phyloP scores from a whole-genome alignment of 352 stramenopile species.

The Poterioochromonas sp. region DNA sequence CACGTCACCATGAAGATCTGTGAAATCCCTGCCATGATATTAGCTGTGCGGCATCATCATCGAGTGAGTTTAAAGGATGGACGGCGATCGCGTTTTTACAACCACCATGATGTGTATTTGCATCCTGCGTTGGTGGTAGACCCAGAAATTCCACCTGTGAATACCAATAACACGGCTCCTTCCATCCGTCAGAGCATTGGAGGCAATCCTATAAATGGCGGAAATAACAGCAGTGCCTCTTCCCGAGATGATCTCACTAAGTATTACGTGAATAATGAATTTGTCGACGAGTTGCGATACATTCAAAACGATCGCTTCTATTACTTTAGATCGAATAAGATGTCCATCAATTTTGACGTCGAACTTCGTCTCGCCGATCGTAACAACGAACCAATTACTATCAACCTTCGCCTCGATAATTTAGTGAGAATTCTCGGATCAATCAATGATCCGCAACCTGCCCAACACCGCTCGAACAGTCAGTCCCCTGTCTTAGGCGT shows the following conservation, averaged over 20 bases:
- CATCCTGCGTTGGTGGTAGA: neutral
- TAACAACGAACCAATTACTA: neutral
- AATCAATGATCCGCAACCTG: neutral
- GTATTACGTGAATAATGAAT: too few relatives aligned
- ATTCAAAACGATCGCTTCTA: neutral
- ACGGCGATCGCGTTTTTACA: neutral
- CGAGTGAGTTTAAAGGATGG: neutral
- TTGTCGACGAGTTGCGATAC: slow-evolving; percentile 1
- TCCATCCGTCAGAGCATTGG: too few relatives aligned
- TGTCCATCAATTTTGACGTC: neutral
- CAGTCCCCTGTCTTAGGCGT: neutral
- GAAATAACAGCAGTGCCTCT: neutral
- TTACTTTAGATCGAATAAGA: neutral
- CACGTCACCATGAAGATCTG: too few relatives aligned
- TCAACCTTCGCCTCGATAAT: slow-evolving; percentile 12
- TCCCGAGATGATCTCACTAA: neutral
- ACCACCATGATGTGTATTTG: slow-evolving; percentile 28
- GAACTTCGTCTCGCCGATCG: neutral
- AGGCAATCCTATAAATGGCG: too few relatives aligned
- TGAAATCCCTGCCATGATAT: neutral
- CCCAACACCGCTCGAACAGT: neutral
- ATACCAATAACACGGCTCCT: too few relatives aligned
- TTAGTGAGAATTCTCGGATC: neutral
- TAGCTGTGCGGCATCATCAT: neutral
- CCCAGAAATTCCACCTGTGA: too few relatives aligned